phyloP scores from a whole-genome alignment of 495 filamentous ascomycete genomes.

The Peziza echinospora region DNA sequence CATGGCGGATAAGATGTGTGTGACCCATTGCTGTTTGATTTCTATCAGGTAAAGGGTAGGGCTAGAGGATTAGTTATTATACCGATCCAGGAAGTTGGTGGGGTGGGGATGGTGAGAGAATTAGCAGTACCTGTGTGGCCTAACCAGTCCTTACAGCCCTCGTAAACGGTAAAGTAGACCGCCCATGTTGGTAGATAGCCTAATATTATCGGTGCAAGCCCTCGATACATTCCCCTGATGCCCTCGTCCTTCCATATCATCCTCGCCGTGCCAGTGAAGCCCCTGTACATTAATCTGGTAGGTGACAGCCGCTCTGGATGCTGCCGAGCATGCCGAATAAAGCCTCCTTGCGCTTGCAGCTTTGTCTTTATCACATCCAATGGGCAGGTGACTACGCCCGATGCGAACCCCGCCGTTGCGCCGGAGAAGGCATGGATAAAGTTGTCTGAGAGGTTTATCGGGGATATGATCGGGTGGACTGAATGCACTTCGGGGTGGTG shows the following conservation, averaged over 20 bases:
- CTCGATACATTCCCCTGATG: constrained; percentile 75
- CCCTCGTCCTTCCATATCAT: constrained; percentile 77
- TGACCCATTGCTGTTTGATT: constrained; percentile 28
- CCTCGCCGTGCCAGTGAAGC: constrained; percentile 64
- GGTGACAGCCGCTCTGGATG: no score
- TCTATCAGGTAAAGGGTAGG: constrained; percentile 2
- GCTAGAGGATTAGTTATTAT: not conserved
- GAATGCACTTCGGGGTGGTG: constrained; percentile 1
- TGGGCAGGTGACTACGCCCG: constrained; percentile 86
- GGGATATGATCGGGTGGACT: constrained; percentile 11
- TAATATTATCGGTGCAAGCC: constrained; percentile 76
- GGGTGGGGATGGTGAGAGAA: not conserved
- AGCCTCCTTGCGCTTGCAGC: constrained; percentile 80
- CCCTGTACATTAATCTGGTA: constrained; percentile 44
- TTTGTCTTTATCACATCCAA: constrained; percentile 99
- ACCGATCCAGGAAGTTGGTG: not conserved
- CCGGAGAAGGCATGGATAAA: constrained; percentile 49
- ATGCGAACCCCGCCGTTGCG: constrained; percentile 70
- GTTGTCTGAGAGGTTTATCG: constrained; percentile 9
- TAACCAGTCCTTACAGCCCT: constrained; percentile 42
- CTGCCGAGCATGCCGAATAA: constrained; percentile 27
- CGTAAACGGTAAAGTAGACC: constrained; percentile 91
- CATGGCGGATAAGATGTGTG: constrained; percentile 55
- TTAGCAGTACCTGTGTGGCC: not conserved
- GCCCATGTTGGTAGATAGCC: constrained; percentile 97